Evolutionary conservation across 257 asterid genomes (phyloP), one percentile per base, ranked within the genome.

Genomic region (Paraleonurus japonicus): DNA sequence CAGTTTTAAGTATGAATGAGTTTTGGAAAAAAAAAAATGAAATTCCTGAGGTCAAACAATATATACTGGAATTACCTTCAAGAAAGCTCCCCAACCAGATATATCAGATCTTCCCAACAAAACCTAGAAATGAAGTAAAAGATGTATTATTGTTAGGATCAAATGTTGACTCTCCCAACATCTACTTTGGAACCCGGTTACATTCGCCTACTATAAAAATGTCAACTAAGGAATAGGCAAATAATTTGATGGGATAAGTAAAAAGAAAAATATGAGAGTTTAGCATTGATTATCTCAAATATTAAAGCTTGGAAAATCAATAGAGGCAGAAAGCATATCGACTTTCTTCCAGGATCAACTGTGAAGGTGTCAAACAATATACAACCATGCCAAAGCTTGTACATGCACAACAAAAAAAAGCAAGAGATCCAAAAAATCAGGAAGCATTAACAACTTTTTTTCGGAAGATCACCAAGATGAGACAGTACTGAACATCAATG

Each of bases 81-180:
- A 75, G 88, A 95, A 95, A 61, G 99, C 99, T 69, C 99, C 99
- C 98, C 99, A 92, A 66, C 99, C 99, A 81, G 98, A 92, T 35
- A 92, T 77, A 64, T 95, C 96, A 61, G 99, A 95, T 80, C 90
- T 80, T 51, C 99, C 99, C 71, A 95, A 87, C 80, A 92, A 81
- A 79, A 95, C 95, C 98, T 95, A 73, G 35, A 71, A 79, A 26
- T 20, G 12, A 61, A 69, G 57, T 43, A 11, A 57, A n/a, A 35
- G 54, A 76, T 3, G 68, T 41, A 64, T 69, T 50, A 69, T 22
- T 24, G 20, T 71, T 54, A 67, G 27, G 24, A 77, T 64, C 43
- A 32, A 12, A 20, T 41, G 19, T 48, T 39, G 19, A 27, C 30
- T 51, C 24, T 41, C 70, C 59, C 10, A 50, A 35, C 57, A 60